Base-by-base conservation (phyloP, 2,329 filamentous ascomycete genomes). In the Alternaria conjuncta region DNA sequence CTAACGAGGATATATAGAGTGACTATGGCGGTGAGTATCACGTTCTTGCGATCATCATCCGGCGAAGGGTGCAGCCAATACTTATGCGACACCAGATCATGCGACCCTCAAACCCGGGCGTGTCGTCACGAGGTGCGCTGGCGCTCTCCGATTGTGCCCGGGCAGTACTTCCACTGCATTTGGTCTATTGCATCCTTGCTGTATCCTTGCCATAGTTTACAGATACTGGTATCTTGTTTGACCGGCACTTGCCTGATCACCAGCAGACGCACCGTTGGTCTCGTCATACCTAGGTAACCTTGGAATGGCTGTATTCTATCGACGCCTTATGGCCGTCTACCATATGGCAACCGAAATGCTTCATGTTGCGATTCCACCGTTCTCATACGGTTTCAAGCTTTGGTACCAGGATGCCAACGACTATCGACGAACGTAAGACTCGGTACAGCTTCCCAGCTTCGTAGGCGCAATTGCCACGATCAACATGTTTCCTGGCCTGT, bases 121-220 rank as follows among this genome's bases (percentile, higher is more conserved):
- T 60, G 21, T 54, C 60, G 63, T 73, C 71, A 73, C 71, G 70
- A 68, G 71, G 55, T 72, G 63, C 46, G 71, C 55, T 72, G 70
- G 67, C 70, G 68, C 28, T 45, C 57, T 50, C 63, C 64, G 63
- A 65, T 64, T 43, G 41, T 49, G 51, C 49, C 58, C 63, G 63
- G 49, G 49, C 28, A 36, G 49, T 36, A 36, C 18, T 41, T 41
- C 36, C 36, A 41, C 36, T 11, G 18, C 9, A 41, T 41, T 6
- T 41, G 36, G 36, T 41, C 4, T 18, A 41, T 18, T 18, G 15
- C n/a, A 41, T 41, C 36, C n/a, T 41, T 41, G 36, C 36, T 10
- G 36, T 41, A 41, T 6, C 36, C 36, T 41, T 10, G 36, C 36
- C 5, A 41, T 41, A 9, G 6, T 18, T 41, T 18, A 5, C 32